Evolutionary conservation across 345 rosid genomes (phyloP).

Genomic region (Hevea brasiliensis): DNA sequence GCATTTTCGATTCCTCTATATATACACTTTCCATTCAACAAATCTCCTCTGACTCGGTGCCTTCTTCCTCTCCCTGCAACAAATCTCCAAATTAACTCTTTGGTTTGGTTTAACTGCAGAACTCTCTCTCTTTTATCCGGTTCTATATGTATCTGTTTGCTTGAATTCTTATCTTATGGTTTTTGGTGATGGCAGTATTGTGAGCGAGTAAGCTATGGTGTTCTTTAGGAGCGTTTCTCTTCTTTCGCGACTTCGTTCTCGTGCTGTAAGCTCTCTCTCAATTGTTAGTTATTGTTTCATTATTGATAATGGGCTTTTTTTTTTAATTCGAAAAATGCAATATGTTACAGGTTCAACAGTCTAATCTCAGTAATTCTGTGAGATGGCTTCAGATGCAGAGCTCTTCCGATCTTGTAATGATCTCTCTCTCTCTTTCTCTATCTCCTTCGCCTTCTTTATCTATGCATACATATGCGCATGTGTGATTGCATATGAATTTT

Average conservation of each 20-base stretch:
- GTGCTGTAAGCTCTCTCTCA: constrained; percentile 44
- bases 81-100: no score
- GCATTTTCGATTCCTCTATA: no score
- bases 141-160: neutral
- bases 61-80: neutral
- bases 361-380: constrained; percentile 57
- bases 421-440: no score
- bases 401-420: constrained; percentile 68
- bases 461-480: no score
- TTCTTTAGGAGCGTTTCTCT: constrained; percentile 63
- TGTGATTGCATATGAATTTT: neutral
- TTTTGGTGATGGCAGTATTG: neutral
- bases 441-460: neutral
- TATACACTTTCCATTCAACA: neutral
- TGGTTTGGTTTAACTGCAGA: neutral
- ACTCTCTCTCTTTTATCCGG: neutral
- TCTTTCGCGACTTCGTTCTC: constrained; percentile 65
- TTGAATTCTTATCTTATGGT: neutral
- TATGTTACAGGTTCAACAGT: constrained; percentile 52
- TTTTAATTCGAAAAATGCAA: neutral
- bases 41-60: neutral
- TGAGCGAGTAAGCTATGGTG: constrained; percentile 47
- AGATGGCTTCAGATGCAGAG: constrained; percentile 91
- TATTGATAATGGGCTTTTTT: neutral
- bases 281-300: no score